phyloP scores from a whole-genome alignment of 805 yeast species.

The Millerago galiae region DNA sequence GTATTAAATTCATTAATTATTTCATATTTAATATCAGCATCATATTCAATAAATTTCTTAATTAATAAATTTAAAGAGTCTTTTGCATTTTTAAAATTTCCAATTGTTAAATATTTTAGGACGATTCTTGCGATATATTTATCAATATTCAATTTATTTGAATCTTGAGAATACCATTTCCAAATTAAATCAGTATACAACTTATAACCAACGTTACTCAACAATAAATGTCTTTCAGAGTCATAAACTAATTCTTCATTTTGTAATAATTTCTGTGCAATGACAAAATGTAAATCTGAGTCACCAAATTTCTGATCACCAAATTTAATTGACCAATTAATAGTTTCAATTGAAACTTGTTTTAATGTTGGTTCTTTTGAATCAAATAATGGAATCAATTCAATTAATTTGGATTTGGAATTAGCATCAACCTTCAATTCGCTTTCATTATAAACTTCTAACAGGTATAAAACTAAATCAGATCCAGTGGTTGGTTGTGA shows the following conservation, averaged over 20 bases:
- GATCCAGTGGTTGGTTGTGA: conserved; percentile 75
- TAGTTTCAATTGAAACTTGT: conserved; percentile 59
- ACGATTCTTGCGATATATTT: conserved; percentile 50
- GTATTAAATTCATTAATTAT: conserved; percentile 26
- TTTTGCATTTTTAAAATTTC: conserved; percentile 55
- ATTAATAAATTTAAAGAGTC: conserved; percentile 35
- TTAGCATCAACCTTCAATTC: conserved; percentile 35
- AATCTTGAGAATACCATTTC: conserved; percentile 37
- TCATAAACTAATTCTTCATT: conserved; percentile 44
- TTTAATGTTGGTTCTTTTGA: conserved; percentile 55
- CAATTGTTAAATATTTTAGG: conserved; percentile 64
- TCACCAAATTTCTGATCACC: conserved; percentile 61
- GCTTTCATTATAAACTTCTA: conserved; percentile 61
- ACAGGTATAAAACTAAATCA: conserved; percentile 64
- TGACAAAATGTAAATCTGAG: conserved; percentile 61
- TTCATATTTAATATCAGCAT: conserved; percentile 16
- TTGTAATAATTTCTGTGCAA: conserved; percentile 60
- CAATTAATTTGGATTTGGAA: conserved; percentile 41
- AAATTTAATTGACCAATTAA: conserved; percentile 56
- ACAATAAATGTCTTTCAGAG: conserved; percentile 67
- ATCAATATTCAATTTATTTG: conserved; percentile 24
- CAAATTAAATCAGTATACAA: conserved; percentile 38
- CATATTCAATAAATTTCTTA: conserved; percentile 21
- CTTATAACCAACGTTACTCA: conserved; percentile 49
- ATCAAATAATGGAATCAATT: conserved; percentile 37